phyloP scores from a whole-genome alignment of 75 land plant species.

The Pinus albicaulis region DNA sequence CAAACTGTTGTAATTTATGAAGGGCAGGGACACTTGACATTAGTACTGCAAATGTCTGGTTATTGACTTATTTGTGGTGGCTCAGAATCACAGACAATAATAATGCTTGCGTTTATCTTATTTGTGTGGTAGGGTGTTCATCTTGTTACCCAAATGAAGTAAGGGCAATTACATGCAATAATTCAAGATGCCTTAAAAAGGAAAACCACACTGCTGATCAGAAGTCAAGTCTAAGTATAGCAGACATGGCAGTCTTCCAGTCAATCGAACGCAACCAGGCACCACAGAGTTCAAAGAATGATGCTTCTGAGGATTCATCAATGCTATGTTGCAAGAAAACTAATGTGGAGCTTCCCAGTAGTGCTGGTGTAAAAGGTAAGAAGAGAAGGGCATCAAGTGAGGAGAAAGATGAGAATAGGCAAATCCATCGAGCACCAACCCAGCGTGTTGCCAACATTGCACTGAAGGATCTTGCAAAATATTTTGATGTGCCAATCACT shows the following conservation, averaged over 20 bases:
- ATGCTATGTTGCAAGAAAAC: neutral
- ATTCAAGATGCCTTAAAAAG: neutral
- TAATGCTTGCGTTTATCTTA: neutral
- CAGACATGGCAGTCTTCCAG: neutral
- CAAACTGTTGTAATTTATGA: too few relatives aligned
- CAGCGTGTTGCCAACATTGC: conserved; percentile 22
- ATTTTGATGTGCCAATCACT: conserved; percentile 41
- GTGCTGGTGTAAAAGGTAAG: too few relatives aligned
- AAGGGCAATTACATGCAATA: neutral
- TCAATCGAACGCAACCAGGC: neutral
- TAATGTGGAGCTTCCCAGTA: neutral
- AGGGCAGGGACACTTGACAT: too few relatives aligned
- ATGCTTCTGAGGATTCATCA: neutral
- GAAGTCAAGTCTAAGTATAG: neutral
- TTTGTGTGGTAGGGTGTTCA: neutral
- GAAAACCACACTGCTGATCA: neutral
- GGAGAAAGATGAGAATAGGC: conserved; percentile 3
- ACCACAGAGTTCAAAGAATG: neutral
- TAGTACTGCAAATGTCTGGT: neutral
- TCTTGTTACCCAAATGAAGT: conserved; percentile 2
- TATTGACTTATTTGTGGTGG: neutral
- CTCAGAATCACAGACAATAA: neutral
- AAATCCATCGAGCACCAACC: conserved; percentile 18
- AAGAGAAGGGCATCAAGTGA: too few relatives aligned
- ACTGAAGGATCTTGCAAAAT: conserved; percentile 30